phyloP scores from a whole-genome alignment of 2,329 filamentous ascomycete genomes.

The Shiraia sp. region DNA sequence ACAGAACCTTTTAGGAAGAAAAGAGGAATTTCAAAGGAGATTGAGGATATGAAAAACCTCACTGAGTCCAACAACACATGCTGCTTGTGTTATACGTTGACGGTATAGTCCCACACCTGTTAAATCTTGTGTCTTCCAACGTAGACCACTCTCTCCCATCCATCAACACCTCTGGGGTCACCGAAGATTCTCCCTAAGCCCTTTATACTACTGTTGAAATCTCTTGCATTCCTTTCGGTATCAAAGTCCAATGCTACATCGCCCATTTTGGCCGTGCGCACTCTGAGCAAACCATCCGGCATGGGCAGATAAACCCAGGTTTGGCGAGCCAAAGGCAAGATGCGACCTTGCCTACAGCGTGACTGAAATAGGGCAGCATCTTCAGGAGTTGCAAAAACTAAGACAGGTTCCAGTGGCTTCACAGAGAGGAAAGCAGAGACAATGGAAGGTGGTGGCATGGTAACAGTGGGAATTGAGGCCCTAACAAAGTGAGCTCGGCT shows the following conservation, averaged over 20 bases:
- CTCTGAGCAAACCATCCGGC: constrained; percentile 21
- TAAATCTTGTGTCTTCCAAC: constrained; percentile 14
- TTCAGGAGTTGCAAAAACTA: constrained; percentile 18
- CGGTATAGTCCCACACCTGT: background rate
- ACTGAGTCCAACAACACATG: no score
- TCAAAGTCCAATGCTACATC: constrained; percentile 28
- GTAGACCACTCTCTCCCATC: constrained; percentile 20
- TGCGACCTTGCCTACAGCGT: constrained; percentile 23
- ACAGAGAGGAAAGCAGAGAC: constrained; percentile 23
- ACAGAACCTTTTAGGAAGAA: no score
- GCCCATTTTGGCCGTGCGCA: constrained; percentile 18
- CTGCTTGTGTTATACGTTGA: no score
- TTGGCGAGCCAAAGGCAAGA: constrained; percentile 11
- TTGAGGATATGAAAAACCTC: no score
- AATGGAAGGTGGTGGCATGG: constrained; percentile 6
- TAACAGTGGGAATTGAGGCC: background rate
- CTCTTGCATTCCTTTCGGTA: constrained; percentile 10
- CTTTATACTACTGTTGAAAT: constrained; percentile 21
- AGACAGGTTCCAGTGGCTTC: constrained; percentile 24
- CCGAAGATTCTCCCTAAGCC: constrained; percentile 13
- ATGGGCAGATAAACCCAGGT: constrained; percentile 26
- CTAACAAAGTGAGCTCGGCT: background rate
- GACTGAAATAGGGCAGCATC: constrained; percentile 23
- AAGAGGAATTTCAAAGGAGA: no score
- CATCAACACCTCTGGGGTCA: constrained; percentile 11